Base-by-base conservation (phyloP, 257 asterid species). In the Gentiana dahurica region DNA sequence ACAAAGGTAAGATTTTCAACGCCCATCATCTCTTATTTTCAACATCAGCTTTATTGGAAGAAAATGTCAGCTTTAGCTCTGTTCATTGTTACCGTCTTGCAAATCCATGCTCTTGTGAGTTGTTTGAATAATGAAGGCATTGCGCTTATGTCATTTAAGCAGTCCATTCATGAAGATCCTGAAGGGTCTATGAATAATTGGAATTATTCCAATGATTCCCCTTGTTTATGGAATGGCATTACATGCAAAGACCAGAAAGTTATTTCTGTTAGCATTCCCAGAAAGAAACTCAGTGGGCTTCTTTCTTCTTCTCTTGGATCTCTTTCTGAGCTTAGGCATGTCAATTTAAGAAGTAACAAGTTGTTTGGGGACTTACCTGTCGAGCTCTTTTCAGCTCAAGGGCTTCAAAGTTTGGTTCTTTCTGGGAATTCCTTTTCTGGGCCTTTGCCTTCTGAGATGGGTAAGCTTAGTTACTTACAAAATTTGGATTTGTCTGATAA, bases 141-240 rank as follows among this genome's bases (percentile, higher is more conserved):
- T 75, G 87, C 96, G 38, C 80, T 90, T 35, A 53, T 79, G 53
- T 69, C 94, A 34, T 82, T 90, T 71, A 90, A 87, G 73, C 61
- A 67, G 1, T 74, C 88, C 38, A 75, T 87, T 50, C 63, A 47
- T 39, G 65, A 73, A 53, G 96, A 86, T 83, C 94, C 94, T 51
- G 76, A 72, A 38, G 86, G 86, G 62, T 75, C 96, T 34, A 74
- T 90, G 54, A 75, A 36, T 34, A 79, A 84, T 55, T 90, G 96
- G 98, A 80, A 80, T 55, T 54, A 38, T 55, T 73, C 89, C 39
- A 91, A 90, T 67, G 85, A 70, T 74, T 87, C 78, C 61, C 98
- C 98, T 49, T 90, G 98, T 79, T 75, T 75, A 2, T 90, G 98
- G 98, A 90, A 84, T 69, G 98, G 96, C n/a, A 66, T 90, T 32